These are phyloP conservation scores for Kalaharituber pfeilii DNA, from an alignment of 2,329 filamentous ascomycete genomes.

Conservation along the genomic window DNA sequence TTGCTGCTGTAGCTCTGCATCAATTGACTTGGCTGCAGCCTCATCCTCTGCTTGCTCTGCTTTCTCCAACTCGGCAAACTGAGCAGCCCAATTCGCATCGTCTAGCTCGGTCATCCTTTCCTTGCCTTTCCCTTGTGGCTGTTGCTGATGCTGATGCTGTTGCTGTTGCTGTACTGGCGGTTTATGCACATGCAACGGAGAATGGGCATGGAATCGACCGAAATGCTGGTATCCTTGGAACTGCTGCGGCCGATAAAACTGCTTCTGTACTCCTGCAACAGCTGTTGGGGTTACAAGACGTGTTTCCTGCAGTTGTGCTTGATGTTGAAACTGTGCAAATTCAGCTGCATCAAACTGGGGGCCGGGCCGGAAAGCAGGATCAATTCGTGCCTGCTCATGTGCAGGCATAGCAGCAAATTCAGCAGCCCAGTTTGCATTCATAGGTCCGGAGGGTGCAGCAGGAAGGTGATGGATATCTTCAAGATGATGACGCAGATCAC, in stretches of 20 bases:
- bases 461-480: neutral
- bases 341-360: constrained; percentile 61
- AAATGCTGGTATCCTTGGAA: constrained; percentile 17
- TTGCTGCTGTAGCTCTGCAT: constrained; percentile 67
- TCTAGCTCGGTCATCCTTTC: constrained; percentile 88
- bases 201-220: neutral
- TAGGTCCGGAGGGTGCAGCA: neutral
- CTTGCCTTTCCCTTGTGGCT: constrained; percentile 51
- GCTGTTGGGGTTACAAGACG: constrained; percentile 31
- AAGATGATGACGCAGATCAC: neutral
- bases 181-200: constrained; percentile 32
- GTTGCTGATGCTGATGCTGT: constrained; percentile 32
- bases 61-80: constrained; percentile 44
- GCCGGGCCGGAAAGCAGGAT: constrained; percentile 43
- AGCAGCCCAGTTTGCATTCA: constrained; percentile 35
- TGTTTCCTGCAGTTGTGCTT: constrained; percentile 39
- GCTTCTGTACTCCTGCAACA: constrained; percentile 31
- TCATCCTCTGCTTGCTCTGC: constrained; percentile 27
- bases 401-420: constrained; percentile 34
- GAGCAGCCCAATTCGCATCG: constrained; percentile 87
- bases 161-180: constrained; percentile 16
- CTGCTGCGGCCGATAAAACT: constrained; percentile 23
- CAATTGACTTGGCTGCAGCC: constrained; percentile 52
- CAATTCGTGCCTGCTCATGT: constrained; percentile 49
- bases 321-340: constrained; percentile 71